Evolutionary conservation across 2,329 filamentous ascomycete genomes (phyloP), one percentile per base, ranked within the genome.

Genomic region (Zymoseptoria brevis): DNA sequence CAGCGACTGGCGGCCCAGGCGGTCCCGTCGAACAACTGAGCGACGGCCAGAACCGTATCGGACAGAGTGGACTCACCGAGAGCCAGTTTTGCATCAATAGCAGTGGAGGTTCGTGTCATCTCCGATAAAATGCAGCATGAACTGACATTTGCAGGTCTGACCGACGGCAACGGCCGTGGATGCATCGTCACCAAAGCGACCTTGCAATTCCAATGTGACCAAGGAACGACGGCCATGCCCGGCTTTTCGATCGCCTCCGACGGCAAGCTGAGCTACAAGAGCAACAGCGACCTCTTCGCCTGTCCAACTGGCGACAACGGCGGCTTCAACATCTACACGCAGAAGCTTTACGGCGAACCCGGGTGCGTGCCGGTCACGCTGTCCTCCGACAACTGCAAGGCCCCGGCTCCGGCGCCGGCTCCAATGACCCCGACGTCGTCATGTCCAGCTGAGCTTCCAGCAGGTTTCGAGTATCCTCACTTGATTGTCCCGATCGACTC

Each of bases 121-220:
- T n/a, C n/a, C n/a, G n/a, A n/a, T n/a, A n/a, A n/a, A n/a, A n/a
- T n/a, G n/a, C n/a, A n/a, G n/a, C n/a, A n/a, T n/a, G n/a, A n/a
- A n/a, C n/a, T n/a, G n/a, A n/a, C n/a, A n/a, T n/a, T n/a, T n/a
- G n/a, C n/a, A n/a, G n/a, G n/a, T n/a, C n/a, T 88, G 61, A 81
- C 76, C 19, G 85, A 87, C 68, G 70, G 74, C 53, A 76, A 76
- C 53, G 80, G 80, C 51, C 77, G 82, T 59, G 84, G 85, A 19
- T 88, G 86, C 68, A 84, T 86, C 72, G 74, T 87, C 67, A 87
- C 85, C 62, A 76, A 79, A 50, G 78, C 81, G 0, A 84, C 83
- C 1, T 78, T 77, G 24, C 81, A 85, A 53, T 81, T 84, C 60
- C 84, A 87, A 68, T 87, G 86, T 66, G 85, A 88, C 64, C 63